phyloP scores from a whole-genome alignment of 805 yeast species.

The Yamadazyma sp. region DNA sequence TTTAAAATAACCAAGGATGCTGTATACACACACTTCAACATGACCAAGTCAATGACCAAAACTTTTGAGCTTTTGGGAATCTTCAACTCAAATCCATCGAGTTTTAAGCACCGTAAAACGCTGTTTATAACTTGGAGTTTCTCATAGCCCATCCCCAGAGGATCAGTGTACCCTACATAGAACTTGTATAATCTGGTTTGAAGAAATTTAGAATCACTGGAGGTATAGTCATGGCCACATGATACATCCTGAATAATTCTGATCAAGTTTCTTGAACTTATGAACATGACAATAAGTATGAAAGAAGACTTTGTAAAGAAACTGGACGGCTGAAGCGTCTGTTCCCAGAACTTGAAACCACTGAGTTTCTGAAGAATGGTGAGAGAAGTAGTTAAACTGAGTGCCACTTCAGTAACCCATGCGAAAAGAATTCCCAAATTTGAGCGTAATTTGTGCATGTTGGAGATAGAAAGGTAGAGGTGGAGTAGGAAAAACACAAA shows the following conservation, averaged over 20 bases:
- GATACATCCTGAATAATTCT: slow-evolving; percentile 29
- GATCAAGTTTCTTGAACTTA: slow-evolving; percentile 32
- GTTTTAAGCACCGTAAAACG: slow-evolving; percentile 1
- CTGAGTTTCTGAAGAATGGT: slow-evolving; percentile 21
- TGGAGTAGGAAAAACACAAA: slow-evolving; percentile 18
- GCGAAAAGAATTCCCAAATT: slow-evolving; percentile 36
- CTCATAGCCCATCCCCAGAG: slow-evolving; percentile 10
- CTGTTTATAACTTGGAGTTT: slow-evolving; percentile 5
- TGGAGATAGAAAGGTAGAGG: slow-evolving; percentile 31
- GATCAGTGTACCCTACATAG: slow-evolving; percentile 28
- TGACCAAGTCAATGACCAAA: slow-evolving; percentile 19
- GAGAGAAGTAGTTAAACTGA: slow-evolving; percentile 29
- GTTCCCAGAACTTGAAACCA: slow-evolving; percentile 24
- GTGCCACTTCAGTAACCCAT: slow-evolving; percentile 30
- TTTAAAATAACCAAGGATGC: slow-evolving; percentile 9
- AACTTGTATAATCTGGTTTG: slow-evolving; percentile 26
- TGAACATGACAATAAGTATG: slow-evolving; percentile 24
- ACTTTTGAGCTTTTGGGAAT: slow-evolving; percentile 27
- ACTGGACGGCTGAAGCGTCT: slow-evolving; percentile 28
- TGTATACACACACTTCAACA: slow-evolving; percentile 6
- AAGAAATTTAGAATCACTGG: slow-evolving; percentile 13
- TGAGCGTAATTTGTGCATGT: slow-evolving; percentile 35
- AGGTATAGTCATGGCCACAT: slow-evolving; percentile 19
- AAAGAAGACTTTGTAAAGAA: slow-evolving; percentile 23
- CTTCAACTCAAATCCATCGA: slow-evolving; percentile 6